Evolutionary conservation across 192 early-diverging fungal genomes (phyloP).

Genomic region (Coemansia reversa): DNA sequence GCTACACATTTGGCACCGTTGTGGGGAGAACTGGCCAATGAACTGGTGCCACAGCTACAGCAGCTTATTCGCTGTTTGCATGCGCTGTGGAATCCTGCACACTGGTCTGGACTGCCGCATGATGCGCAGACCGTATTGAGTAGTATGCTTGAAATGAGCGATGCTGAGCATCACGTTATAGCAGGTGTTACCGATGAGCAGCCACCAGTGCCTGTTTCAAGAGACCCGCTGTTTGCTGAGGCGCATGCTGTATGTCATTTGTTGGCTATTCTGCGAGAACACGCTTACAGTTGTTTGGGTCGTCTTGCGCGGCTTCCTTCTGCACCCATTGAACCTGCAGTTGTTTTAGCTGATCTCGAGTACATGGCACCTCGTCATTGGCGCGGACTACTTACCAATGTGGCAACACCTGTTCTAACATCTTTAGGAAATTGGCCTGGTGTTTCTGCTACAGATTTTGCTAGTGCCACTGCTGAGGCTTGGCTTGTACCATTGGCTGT

Average conservation of each 20-base stretch:
- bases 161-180: conserved; percentile 20
- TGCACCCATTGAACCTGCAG: conserved; percentile 2
- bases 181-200: conserved; percentile 6
- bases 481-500: conserved; percentile 41
- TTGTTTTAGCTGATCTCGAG: conserved; percentile 36
- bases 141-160: conserved; percentile 33
- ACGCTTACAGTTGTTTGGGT: conserved; percentile 42
- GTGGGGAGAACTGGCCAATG: conserved; percentile 34
- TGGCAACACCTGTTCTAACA: conserved; percentile 20
- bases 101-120: conserved; percentile 29
- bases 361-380: conserved; percentile 36
- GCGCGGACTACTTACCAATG: conserved; percentile 27
- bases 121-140: conserved; percentile 20
- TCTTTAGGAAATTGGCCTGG: conserved; percentile 44
- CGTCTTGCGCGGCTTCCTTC: conserved; percentile 18
- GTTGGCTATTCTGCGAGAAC: conserved; percentile 22
- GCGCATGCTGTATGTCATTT: conserved; percentile 18
- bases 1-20: conserved; percentile 19
- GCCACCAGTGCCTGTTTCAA: background rate
- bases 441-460: conserved; percentile 14
- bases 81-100: conserved; percentile 36
- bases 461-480: conserved; percentile 5
- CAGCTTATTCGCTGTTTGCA: conserved; percentile 37
- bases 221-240: conserved; percentile 10
- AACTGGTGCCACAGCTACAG: conserved; percentile 25